Evolutionary conservation across 306 rosid genomes (phyloP).

Genomic region (Acacia melanoxylon): DNA sequence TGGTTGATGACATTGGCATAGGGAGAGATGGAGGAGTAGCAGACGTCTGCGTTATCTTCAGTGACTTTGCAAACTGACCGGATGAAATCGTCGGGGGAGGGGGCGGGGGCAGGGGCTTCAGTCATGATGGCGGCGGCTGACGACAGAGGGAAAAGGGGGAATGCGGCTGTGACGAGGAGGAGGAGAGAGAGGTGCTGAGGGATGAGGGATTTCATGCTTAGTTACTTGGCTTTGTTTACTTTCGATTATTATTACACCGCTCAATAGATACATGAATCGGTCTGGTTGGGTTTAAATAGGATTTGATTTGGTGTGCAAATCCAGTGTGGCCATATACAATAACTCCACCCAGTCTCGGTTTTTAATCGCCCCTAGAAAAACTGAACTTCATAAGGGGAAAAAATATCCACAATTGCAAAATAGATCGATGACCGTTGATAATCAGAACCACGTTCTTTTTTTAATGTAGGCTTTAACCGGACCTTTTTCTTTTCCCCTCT

Average conservation of each 20-base stretch:
- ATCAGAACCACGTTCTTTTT: no score
- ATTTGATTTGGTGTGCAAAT: no score
- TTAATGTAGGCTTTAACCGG: no score
- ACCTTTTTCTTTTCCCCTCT: no score
- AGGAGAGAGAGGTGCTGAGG: background rate
- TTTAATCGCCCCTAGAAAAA: no score
- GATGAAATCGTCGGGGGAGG: constrained; percentile 38
- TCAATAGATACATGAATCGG: no score
- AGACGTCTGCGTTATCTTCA: constrained; percentile 60
- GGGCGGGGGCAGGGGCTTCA: background rate
- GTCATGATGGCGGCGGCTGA: background rate
- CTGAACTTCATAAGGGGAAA: no score
- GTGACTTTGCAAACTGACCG: constrained; percentile 71
- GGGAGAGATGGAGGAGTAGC: constrained; percentile 76
- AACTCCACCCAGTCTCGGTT: background rate
- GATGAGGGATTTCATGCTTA: background rate
- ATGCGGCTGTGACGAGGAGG: background rate
- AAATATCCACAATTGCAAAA: no score
- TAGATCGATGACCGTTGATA: no score
- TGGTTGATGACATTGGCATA: constrained; percentile 69
- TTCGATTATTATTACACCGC: no score
- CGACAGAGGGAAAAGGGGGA: background rate
- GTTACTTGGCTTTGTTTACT: no score
- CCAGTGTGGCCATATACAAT: background rate
- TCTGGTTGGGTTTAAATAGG: background rate